Base-by-base conservation (phyloP, 108 stramenopile genomes). In the Fistulifera pelliculosa region DNA sequence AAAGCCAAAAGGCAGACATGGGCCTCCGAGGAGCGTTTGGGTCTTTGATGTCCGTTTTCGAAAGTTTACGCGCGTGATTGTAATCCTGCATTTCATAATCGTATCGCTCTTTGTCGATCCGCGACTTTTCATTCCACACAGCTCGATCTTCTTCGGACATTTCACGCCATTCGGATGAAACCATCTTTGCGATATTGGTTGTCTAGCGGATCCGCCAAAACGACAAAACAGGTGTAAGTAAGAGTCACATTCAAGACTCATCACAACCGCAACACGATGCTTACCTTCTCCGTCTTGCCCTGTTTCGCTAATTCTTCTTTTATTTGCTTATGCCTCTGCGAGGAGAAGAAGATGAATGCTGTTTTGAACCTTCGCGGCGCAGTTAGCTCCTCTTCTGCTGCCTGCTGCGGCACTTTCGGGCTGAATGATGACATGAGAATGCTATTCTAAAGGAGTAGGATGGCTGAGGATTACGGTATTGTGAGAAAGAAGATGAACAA, bases 11-110 rank as follows among this genome's bases (percentile, higher is more conserved):
- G 21, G 77, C 69, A 3, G 31, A 35, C 78, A 79, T 75, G 6
- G 74, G 70, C 15, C 78, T 70, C 22, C 75, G 75, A 1, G 78
- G 78, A 22, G 70, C 71, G 41, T 52, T 68, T 17, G 78, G 78
- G 38, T 79, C 74, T 51, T 79, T 79, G 14, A 49, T n/a, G 27
- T 23, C 49, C 38, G 47, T 38, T 25, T 51, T 58, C 3, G 31
- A 35, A 31, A 68, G 53, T 39, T 64, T 59, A 61, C 66, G 64
- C 10, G 66, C 66, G 23, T 62, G 66, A 1, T 44, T 64, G 56
- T 73, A 75, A 49, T 56, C 47, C 7, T 49, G 52, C 28, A 69
- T 75, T 54, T 75, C 74, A 23, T 52, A 38, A 35, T 75, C 68
- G 52, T 70, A 75, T 16, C 74, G 47, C 2, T 45, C 56, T 22